Conservation (phyloP, 306 rosid species). For the Heteromeles arbutifolia region DNA sequence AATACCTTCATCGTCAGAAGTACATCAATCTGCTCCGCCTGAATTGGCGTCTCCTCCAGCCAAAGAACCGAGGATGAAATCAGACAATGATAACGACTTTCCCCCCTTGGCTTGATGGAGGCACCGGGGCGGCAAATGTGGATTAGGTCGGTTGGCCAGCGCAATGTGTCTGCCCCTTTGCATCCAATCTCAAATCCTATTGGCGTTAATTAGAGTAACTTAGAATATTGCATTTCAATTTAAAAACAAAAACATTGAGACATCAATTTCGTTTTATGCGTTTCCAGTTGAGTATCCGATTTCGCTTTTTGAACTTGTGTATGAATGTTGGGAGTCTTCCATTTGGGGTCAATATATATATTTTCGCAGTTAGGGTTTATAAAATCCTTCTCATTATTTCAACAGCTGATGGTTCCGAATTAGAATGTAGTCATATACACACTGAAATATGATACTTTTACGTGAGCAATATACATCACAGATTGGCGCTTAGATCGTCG, state of each 20-base stretch:
- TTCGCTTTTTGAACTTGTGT: not conserved
- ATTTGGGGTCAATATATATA: not conserved
- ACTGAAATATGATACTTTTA: not conserved
- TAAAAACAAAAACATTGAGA: not conserved
- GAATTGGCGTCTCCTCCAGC: not conserved
- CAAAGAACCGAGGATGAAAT: not conserved
- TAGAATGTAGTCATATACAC: not conserved
- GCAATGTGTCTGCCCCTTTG: not conserved
- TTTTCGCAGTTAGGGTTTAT: too few species aligned
- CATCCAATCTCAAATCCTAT: too few species aligned
- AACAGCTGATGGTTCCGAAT: not conserved
- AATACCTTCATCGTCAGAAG: conserved; percentile 6
- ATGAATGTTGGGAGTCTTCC: not conserved
- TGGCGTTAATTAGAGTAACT: too few species aligned
- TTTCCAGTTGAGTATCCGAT: not conserved
- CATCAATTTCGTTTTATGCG: not conserved
- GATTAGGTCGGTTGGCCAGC: not conserved
- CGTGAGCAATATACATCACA: not conserved
- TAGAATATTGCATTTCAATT: too few species aligned
- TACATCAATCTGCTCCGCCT: not conserved
- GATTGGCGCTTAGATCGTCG: not conserved
- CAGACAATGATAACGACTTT: conserved; percentile 12
- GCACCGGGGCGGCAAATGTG: not conserved
- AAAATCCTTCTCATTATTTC: not conserved
- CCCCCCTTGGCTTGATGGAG: conserved; percentile 2